Evolutionary conservation across 345 rosid species (phyloP), one percentile per base, ranked within the genome.

Genomic region (Salix suchowensis): DNA sequence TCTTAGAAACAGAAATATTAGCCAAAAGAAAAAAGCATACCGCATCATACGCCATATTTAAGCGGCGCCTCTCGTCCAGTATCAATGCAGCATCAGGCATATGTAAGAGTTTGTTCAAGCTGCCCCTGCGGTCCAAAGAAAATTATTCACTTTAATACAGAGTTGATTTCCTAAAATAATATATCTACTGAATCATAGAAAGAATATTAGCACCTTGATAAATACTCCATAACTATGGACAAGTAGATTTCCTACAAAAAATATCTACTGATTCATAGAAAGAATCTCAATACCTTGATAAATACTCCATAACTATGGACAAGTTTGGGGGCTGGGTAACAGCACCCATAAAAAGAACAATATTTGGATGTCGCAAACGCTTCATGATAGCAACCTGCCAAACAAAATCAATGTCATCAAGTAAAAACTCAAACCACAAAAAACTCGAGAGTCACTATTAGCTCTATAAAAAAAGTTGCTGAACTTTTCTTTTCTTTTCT

Each of bases 281-380:
- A 16, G 65, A 64, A 65, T 60, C 7, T 40, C n/a, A 42, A 54
- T 71, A 80, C 83, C 76, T 66, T 65, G 83, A 75, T 67, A 80
- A 72, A 72, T 65, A 80, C 64, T 80, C 83, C 40, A 78, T 80
- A 55, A 80, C 79, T 70, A 80, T 80, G 72, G 83, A 80, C 72
- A 80, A 66, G 16, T 76, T n/a, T 28, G 83, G 79, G 42, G 79
- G 83, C 73, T 71, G 72, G 32, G 73, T 75, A 75, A 80, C 79
- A 66, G 83, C 83, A 70, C 83, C 83, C 83, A 80, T 80, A 67
- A 80, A 71, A 44, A 80, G 83, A 44, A 80, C 79, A 67, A 80
- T 80, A 73, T 80, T 80, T 15, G 83, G 83, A 80, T 80, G 83
- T n/a, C 83, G 76, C 73, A 80, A 61, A 30, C 79, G 73, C 67